These are phyloP conservation scores for Xylaria flabelliformis DNA, from an alignment of 495 filamentous ascomycete species.

Conservation along the genomic window DNA sequence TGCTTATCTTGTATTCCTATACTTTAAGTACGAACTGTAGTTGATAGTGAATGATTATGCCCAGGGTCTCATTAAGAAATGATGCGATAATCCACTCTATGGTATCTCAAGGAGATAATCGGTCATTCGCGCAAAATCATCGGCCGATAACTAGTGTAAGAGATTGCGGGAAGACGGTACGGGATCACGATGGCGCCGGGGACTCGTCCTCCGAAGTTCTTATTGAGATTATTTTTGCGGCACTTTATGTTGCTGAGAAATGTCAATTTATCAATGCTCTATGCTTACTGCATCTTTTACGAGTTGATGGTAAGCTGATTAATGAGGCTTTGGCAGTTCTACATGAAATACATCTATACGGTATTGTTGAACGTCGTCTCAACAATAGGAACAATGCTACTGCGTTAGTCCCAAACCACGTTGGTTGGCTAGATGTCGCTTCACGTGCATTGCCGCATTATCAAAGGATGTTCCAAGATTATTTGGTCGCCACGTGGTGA, in stretches of 20 bases:
- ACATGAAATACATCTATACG: not conserved
- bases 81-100: slow-evolving; percentile 6
- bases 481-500: slow-evolving; percentile 26
- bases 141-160: not conserved
- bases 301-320: slow-evolving; percentile 12
- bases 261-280: not conserved
- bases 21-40: not conserved
- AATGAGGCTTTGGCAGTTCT: not conserved
- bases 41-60: not conserved
- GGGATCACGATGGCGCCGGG: slow-evolving; percentile 12
- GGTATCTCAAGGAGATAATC: not conserved
- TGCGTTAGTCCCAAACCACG: not conserved
- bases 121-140: slow-evolving; percentile 3
- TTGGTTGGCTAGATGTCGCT: slow-evolving; percentile 1
- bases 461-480: not conserved
- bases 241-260: slow-evolving; percentile 3
- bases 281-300: not conserved
- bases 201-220: slow-evolving; percentile 9
- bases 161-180: slow-evolving; percentile 17
- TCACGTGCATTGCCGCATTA: slow-evolving; percentile 12
- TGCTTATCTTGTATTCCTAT: not conserved
- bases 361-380: not conserved
- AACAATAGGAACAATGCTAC: not conserved
- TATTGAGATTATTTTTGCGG: slow-evolving; percentile 7
- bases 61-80: slow-evolving; percentile 6